phyloP scores from a whole-genome alignment of 805 yeast genomes.

The Saturnispora zaruensis region DNA sequence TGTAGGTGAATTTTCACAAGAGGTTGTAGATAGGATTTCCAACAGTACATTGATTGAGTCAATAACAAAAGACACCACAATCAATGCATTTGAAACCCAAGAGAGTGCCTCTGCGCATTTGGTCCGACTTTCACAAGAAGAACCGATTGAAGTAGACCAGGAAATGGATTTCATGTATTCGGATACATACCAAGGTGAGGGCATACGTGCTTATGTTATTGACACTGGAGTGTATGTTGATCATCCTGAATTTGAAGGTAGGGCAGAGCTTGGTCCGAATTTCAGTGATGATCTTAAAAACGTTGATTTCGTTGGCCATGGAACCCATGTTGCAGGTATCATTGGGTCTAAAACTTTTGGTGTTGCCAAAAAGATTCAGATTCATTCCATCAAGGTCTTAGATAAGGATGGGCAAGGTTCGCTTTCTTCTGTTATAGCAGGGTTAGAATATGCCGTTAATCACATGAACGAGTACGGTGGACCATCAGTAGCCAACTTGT shows the following conservation, averaged over 20 bases:
- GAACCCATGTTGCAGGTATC: constrained; percentile 89
- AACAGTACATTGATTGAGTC: constrained; percentile 58
- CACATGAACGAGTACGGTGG: constrained; percentile 35
- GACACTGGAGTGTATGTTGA: constrained; percentile 72
- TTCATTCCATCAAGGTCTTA: constrained; percentile 71
- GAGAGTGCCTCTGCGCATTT: constrained; percentile 42
- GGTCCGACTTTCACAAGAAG: constrained; percentile 50
- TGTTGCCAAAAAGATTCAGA: constrained; percentile 59
- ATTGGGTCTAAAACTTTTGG: constrained; percentile 76
- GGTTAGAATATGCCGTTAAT: constrained; percentile 59
- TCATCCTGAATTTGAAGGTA: constrained; percentile 56
- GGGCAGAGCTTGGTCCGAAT: constrained; percentile 53
- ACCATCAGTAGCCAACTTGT: constrained; percentile 66
- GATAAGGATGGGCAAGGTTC: constrained; percentile 63
- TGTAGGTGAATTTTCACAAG: constrained; percentile 49
- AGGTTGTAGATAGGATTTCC: constrained; percentile 38
- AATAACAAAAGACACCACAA: constrained; percentile 55
- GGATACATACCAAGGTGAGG: constrained; percentile 39
- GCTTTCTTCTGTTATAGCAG: constrained; percentile 53
- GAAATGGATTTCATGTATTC: constrained; percentile 42
- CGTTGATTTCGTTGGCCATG: constrained; percentile 73
- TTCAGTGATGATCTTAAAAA: constrained; percentile 54
- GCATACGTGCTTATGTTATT: constrained; percentile 65
- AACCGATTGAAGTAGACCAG: constrained; percentile 18
- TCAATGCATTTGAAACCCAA: constrained; percentile 43